Conservation (phyloP, 768 basidiomycete species). For the Tricholoma flavovirens region DNA sequence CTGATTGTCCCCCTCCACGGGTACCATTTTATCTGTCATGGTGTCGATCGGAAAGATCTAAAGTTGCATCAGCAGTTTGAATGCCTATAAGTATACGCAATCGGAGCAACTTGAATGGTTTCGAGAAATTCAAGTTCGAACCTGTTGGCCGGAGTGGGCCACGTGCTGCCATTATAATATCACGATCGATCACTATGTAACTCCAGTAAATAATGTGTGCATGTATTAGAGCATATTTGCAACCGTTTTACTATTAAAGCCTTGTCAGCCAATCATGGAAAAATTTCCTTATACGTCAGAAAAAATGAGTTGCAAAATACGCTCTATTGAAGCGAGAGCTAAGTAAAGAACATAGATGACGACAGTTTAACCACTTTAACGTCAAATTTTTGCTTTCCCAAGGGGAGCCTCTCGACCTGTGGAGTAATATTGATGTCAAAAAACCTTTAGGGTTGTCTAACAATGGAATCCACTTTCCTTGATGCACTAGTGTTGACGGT, state of each 20-base stretch:
- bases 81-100: slow-evolving; percentile 4
- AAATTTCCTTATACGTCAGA: too few relatives aligned
- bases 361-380: neutral
- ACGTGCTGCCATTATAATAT: too few relatives aligned
- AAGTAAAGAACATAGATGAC: neutral
- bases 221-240: neutral
- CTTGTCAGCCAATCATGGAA: too few relatives aligned
- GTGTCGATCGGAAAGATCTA: slow-evolving; percentile 1
- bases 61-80: neutral
- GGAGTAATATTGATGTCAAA: slow-evolving; percentile 3
- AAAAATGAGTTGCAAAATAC: too few relatives aligned
- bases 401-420: slow-evolving; percentile 50
- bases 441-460: neutral
- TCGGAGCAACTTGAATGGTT: too few relatives aligned
- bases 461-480: slow-evolving; percentile 36
- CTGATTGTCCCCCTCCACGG: slow-evolving; percentile 64
- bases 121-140: too few relatives aligned
- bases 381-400: slow-evolving; percentile 59
- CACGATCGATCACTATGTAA: too few relatives aligned
- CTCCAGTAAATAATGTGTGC: too few relatives aligned
- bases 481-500: slow-evolving; percentile 76
- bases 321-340: too few relatives aligned
- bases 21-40: slow-evolving; percentile 50
- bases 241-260: too few relatives aligned
- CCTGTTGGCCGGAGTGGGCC: too few relatives aligned